Conservation (phyloP, 495 filamentous ascomycete genomes). For the Trichoderma gamsii region DNA sequence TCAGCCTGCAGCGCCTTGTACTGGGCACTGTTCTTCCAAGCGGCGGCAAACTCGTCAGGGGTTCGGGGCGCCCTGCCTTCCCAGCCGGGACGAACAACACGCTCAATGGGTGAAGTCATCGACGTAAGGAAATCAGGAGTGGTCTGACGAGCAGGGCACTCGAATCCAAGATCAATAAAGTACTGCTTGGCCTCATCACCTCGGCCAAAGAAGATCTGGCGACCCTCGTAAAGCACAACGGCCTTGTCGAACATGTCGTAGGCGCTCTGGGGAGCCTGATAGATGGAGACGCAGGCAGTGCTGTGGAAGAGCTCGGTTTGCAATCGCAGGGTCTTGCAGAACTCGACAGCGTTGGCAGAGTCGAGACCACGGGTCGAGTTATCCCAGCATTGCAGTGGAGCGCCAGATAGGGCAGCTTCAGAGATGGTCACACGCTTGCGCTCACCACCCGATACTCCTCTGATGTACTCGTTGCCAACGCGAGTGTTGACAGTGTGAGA, state of each 20-base stretch:
- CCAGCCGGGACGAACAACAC: slow-evolving; percentile 56
- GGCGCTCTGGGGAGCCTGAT: slow-evolving; percentile 71
- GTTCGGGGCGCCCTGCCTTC: slow-evolving; percentile 62
- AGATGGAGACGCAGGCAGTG: slow-evolving; percentile 72
- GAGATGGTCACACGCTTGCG: slow-evolving; percentile 78
- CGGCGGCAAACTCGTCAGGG: slow-evolving; percentile 67
- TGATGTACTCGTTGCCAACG: slow-evolving; percentile 73
- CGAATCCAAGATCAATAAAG: slow-evolving; percentile 70
- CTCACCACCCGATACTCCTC: slow-evolving; percentile 78
- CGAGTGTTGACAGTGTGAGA: slow-evolving; percentile 69
- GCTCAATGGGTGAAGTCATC: slow-evolving; percentile 65
- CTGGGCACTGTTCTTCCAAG: slow-evolving; percentile 71
- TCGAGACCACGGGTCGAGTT: slow-evolving; percentile 78
- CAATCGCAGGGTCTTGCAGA: slow-evolving; percentile 60
- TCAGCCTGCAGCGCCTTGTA: slow-evolving; percentile 58
- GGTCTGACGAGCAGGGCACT: slow-evolving; percentile 65
- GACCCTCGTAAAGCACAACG: slow-evolving; percentile 71
- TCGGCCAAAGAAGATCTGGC: slow-evolving; percentile 74
- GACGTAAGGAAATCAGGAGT: slow-evolving; percentile 78
- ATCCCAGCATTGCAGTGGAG: slow-evolving; percentile 78
- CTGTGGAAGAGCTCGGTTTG: slow-evolving; percentile 59
- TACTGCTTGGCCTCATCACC: slow-evolving; percentile 57
- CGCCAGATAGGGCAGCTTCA: slow-evolving; percentile 58
- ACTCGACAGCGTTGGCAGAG: slow-evolving; percentile 75
- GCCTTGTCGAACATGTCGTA: slow-evolving; percentile 79